Percentiles rank a stretch among this genome's conserved stretches.
Evolutionary conservation across 305 asterid genomes (phyloP).

Genomic region (Euphrasia arctica): DNA sequence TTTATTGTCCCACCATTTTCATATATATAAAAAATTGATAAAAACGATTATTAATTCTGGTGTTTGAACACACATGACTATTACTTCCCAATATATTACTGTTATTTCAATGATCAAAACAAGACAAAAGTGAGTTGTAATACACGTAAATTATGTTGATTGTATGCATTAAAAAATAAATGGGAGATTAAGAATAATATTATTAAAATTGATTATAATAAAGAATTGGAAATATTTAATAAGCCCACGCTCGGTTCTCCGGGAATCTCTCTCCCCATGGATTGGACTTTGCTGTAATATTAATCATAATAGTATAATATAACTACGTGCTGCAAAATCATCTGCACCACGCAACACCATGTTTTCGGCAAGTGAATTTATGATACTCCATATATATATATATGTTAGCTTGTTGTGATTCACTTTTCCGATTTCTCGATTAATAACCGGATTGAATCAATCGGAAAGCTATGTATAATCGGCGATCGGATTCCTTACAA

Average conservation of each 20-base stretch:
- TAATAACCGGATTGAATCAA: too few species aligned
- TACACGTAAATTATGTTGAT: conserved; percentile 47
- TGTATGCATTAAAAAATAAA: conserved; percentile 29
- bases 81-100: too few species aligned
- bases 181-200: conserved; percentile 26
- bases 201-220: conserved; percentile 11
- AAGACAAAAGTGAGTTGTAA: conserved; percentile 38
- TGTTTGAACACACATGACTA: too few species aligned
- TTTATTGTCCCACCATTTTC: too few species aligned
- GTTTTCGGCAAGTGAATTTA: conserved; percentile 35
- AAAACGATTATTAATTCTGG: too few species aligned
- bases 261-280: conserved; percentile 68
- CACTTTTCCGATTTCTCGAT: too few species aligned
- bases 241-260: conserved; percentile 77
- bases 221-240: conserved; percentile 37
- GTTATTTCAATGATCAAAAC: too few species aligned
- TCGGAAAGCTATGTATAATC: not conserved
- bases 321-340: not conserved
- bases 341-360: not conserved
- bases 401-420: too few species aligned
- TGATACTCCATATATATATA: not conserved
- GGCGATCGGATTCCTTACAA: too few species aligned
- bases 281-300: conserved; percentile 40
- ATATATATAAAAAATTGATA: too few species aligned
- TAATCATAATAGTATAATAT: not conserved